Percentiles rank a stretch among this genome's conserved stretches.
These are phyloP conservation scores for Cercospora sesami DNA, from an alignment of 2,329 filamentous ascomycete species.

Conservation along the genomic window DNA sequence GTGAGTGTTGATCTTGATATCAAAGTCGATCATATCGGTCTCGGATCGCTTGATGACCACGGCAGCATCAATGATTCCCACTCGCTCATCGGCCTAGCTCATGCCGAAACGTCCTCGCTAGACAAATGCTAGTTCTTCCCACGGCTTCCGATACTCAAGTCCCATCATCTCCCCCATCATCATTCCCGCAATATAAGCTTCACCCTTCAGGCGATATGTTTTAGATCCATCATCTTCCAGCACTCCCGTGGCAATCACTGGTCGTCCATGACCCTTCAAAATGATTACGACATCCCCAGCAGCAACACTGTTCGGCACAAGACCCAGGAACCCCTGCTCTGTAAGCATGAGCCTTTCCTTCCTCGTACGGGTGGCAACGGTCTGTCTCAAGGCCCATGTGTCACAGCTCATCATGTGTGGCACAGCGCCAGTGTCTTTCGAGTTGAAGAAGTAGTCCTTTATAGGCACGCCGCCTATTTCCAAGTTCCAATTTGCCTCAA, in stretches of 20 bases:
- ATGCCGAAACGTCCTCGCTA: not conserved
- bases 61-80: no score
- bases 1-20: no score
- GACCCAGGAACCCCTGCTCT: not conserved
- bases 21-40: no score
- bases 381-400: not conserved
- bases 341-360: not conserved
- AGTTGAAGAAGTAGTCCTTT: not conserved
- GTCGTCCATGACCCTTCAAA: not conserved
- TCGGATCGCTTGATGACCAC: no score
- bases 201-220: not conserved
- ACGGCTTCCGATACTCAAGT: not conserved
- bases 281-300: not conserved
- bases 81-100: no score
- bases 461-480: not conserved
- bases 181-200: not conserved
- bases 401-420: not conserved
- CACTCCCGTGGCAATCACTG: not conserved
- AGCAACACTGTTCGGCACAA: not conserved
- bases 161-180: not conserved
- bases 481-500: not conserved
- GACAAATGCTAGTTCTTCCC: not conserved
- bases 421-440: not conserved
- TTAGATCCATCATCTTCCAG: not conserved
- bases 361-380: not conserved